Conservation (phyloP, 176 grass and related monocot species). For the Ananas comosus region DNA sequence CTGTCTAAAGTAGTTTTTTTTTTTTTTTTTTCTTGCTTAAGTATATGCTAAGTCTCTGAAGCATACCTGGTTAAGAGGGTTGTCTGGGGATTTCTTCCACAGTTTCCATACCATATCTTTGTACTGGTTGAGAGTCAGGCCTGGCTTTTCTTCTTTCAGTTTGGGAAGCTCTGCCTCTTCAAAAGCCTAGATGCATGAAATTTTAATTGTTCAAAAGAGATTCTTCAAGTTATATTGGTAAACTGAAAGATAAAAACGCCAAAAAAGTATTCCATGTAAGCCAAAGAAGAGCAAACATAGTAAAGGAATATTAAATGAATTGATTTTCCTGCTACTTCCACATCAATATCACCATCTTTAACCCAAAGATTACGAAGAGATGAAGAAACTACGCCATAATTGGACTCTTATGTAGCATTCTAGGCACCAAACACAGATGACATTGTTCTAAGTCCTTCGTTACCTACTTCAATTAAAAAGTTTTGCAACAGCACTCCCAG, state of each 20-base stretch:
- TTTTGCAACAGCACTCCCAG: too few relatives aligned
- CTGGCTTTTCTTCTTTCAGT: constrained; percentile 97
- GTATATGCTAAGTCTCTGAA: not conserved
- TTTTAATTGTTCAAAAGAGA: not conserved
- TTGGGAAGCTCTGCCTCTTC: constrained; percentile 92
- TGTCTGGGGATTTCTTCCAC: constrained; percentile 99
- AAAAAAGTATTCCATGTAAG: not conserved
- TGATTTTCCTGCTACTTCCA: too few relatives aligned
- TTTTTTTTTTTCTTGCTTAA: too few relatives aligned
- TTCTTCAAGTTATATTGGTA: not conserved
- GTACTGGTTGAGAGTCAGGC: constrained; percentile 77
- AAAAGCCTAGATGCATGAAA: constrained; percentile 47
- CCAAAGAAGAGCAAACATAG: not conserved
- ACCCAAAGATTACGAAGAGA: too few relatives aligned
- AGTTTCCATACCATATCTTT: constrained; percentile 99
- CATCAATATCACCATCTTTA: too few relatives aligned
- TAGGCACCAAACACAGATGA: too few relatives aligned
- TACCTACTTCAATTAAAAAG: too few relatives aligned
- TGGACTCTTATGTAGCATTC: too few relatives aligned
- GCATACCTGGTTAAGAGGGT: constrained; percentile 89
- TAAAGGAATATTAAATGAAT: too few relatives aligned
- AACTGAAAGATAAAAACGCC: not conserved
- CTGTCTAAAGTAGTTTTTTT: too few relatives aligned
- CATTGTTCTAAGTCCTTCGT: too few relatives aligned
- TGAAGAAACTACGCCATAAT: too few relatives aligned